Percentiles rank a stretch among this genome's conserved stretches.
phyloP scores from a whole-genome alignment of 2,329 filamentous ascomycete genomes.

The Monosporascus sp. region DNA sequence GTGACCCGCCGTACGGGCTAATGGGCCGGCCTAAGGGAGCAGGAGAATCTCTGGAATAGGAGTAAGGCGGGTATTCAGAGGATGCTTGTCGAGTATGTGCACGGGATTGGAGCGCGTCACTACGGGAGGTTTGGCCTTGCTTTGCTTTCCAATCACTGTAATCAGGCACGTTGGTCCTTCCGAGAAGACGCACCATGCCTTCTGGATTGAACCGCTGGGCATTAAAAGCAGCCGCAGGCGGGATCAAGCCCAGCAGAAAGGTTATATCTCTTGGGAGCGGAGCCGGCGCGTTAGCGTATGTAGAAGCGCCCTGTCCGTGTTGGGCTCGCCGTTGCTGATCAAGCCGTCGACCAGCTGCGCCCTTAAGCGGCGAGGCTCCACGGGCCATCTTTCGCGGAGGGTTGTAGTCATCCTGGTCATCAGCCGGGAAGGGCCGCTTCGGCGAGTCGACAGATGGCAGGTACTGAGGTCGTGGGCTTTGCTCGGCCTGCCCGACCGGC shows the following conservation, averaged over 20 bases:
- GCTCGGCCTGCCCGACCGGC: constrained; percentile 25
- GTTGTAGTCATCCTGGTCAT: constrained; percentile 68
- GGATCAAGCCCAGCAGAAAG: constrained; percentile 67
- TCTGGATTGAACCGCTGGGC: constrained; percentile 64
- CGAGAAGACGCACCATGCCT: constrained; percentile 68
- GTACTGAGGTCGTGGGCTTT: constrained; percentile 45
- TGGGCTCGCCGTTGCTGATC: constrained; percentile 66
- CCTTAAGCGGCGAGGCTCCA: constrained; percentile 90
- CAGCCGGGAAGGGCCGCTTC: constrained; percentile 56
- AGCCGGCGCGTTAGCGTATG: constrained; percentile 39
- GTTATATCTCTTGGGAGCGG: constrained; percentile 68
- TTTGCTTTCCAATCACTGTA: constrained; percentile 48
- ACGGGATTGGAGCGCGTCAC: constrained; percentile 22
- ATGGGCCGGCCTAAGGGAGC: constrained; percentile 32
- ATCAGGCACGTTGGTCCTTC: constrained; percentile 61
- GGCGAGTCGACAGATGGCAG: constrained; percentile 47
- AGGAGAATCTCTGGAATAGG: constrained; percentile 22
- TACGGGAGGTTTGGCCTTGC: constrained; percentile 22
- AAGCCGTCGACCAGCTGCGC: constrained; percentile 76
- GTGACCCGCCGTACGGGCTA: constrained; percentile 40
- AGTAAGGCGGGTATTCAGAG: constrained; percentile 33
- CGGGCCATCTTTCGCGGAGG: constrained; percentile 82
- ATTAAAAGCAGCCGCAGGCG: constrained; percentile 66
- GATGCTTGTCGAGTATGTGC: constrained; percentile 37
- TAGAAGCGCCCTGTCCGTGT: constrained; percentile 40